phyloP scores from a whole-genome alignment of 257 asterid genomes.

The Prunella vulgaris region DNA sequence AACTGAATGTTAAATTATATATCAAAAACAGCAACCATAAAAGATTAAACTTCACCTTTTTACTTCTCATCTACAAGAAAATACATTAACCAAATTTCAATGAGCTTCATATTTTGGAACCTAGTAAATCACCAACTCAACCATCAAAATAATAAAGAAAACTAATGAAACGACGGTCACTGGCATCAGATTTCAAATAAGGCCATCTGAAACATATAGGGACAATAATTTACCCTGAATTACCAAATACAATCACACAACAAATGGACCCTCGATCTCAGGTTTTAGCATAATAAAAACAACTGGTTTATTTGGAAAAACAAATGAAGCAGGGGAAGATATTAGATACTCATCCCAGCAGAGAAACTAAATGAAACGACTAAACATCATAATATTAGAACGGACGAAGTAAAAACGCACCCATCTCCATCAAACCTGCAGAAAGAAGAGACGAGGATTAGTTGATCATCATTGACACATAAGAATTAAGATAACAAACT shows the following conservation, averaged over 20 bases:
- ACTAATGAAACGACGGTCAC: neutral
- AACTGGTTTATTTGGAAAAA: conserved; percentile 1
- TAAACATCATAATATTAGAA: conserved; percentile 21
- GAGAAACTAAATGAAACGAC: conserved; percentile 17
- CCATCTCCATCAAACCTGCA: conserved; percentile 99
- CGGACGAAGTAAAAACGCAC: conserved; percentile 43
- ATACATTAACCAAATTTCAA: neutral
- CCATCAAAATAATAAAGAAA: neutral
- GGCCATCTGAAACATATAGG: neutral
- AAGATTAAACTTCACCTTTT: neutral
- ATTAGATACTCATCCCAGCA: conserved; percentile 13
- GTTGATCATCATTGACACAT: conserved; percentile 8
- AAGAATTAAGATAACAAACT: conserved; percentile 5
- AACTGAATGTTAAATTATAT: neutral
- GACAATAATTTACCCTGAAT: conserved; percentile 2
- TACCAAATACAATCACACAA: neutral
- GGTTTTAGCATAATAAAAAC: neutral
- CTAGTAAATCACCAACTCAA: neutral
- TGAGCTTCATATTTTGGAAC: neutral
- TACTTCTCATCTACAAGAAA: conserved; percentile 1
- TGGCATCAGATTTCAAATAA: neutral
- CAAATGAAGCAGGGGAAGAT: neutral
- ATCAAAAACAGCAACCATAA: neutral
- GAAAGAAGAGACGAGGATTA: conserved; percentile 22
- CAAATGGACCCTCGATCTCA: neutral